phyloP scores from a whole-genome alignment of 805 yeast species.

The Wickerhamomyces bisporus region DNA sequence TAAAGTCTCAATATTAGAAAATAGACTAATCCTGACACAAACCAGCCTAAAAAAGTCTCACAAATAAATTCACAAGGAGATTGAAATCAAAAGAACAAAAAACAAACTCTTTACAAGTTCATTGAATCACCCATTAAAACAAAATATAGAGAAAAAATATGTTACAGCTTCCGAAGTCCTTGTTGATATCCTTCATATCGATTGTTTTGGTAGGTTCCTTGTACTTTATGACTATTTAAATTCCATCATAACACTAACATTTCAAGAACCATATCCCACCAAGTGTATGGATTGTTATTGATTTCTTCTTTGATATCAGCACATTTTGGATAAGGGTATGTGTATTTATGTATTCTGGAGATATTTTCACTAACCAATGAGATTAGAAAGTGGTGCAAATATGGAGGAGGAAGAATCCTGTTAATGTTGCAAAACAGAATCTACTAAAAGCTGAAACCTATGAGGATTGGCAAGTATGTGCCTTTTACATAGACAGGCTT shows the following conservation, averaged over 20 bases:
- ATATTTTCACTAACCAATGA: constrained; percentile 12
- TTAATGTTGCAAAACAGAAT: constrained; percentile 42
- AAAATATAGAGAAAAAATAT: too few species aligned
- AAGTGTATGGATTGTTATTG: constrained; percentile 33
- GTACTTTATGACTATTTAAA: too few species aligned
- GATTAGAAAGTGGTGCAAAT: constrained; percentile 14
- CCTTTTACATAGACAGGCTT: constrained; percentile 42
- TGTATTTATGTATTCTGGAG: not conserved
- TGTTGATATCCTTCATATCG: not conserved
- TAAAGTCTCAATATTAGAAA: too few species aligned
- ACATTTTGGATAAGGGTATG: constrained; percentile 34
- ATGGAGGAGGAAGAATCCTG: constrained; percentile 34
- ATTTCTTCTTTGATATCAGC: constrained; percentile 36
- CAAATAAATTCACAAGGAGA: too few species aligned
- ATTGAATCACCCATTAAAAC: too few species aligned
- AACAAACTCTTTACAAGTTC: not conserved
- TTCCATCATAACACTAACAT: constrained; percentile 5
- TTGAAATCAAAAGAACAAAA: not conserved
- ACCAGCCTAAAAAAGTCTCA: too few species aligned
- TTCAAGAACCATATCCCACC: constrained; percentile 36
- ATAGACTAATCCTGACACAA: too few species aligned
- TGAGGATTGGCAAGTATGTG: constrained; percentile 64
- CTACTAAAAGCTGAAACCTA: constrained; percentile 50
- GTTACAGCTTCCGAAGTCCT: constrained; percentile 1
- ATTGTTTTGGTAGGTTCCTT: not conserved